Evolutionary conservation across 495 filamentous ascomycete species (phyloP).

Genomic region (Hypoxylon subgilvum): DNA sequence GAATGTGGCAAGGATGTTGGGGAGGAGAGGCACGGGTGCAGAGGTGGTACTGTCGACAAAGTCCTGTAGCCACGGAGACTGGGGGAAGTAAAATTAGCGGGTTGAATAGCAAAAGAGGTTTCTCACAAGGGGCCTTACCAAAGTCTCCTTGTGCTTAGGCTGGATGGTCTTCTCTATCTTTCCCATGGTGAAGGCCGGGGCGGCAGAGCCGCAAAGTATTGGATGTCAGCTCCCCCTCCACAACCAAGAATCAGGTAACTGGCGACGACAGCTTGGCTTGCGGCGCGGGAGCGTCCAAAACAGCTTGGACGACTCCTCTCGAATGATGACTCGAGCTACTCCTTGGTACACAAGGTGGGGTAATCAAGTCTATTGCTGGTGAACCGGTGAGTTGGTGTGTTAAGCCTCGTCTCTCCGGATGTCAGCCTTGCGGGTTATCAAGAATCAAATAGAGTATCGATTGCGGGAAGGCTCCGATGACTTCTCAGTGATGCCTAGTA

Average conservation of each 20-base stretch:
- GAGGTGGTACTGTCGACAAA: constrained; percentile 73
- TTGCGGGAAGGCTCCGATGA: constrained; percentile 16
- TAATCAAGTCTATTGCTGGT: constrained; percentile 8
- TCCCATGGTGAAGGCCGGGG: constrained; percentile 71
- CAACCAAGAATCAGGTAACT: constrained; percentile 46
- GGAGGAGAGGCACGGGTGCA: constrained; percentile 76
- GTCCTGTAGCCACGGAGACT: constrained; percentile 86
- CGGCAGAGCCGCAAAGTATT: constrained; percentile 61
- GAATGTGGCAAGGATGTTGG: constrained; percentile 76
- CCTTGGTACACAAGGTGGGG: constrained; percentile 23
- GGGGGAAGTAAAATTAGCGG: constrained; percentile 42
- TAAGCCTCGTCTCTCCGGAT: constrained; percentile 37
- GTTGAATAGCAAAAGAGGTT: constrained; percentile 34
- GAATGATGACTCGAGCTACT: constrained; percentile 12
- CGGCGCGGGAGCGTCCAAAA: constrained; percentile 42
- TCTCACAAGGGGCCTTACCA: constrained; percentile 67
- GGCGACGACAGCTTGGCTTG: constrained; percentile 47
- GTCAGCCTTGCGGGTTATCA: constrained; percentile 41
- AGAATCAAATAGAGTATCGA: constrained; percentile 24
- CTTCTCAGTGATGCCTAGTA: not conserved
- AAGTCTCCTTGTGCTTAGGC: constrained; percentile 88
- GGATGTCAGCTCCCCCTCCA: constrained; percentile 56
- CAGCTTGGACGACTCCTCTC: constrained; percentile 37
- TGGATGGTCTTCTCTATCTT: constrained; percentile 96
- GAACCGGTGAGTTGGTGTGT: constrained; percentile 12